Percentiles rank a stretch among this genome's conserved stretches.
Evolutionary conservation across 768 basidiomycete genomes (phyloP).

Genomic region (Artomyces pyxidatus): DNA sequence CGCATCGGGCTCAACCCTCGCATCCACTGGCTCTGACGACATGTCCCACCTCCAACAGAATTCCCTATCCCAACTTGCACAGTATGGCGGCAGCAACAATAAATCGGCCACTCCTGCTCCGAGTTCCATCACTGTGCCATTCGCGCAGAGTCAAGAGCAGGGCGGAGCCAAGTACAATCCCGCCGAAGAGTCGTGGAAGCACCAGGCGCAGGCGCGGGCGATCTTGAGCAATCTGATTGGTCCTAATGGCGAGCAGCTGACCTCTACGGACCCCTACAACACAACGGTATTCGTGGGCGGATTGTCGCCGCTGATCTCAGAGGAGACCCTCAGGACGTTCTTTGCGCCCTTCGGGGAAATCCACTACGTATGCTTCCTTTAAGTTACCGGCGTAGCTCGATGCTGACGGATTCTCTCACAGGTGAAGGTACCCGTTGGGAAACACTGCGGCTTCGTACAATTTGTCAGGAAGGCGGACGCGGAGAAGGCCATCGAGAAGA

Average conservation of each 20-base stretch:
- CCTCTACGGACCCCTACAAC: slow-evolving; percentile 90
- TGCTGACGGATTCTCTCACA: slow-evolving; percentile 28
- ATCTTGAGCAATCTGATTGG: slow-evolving; percentile 80
- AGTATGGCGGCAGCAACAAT: slow-evolving; percentile 9
- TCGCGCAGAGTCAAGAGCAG: slow-evolving; percentile 36
- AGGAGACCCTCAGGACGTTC: slow-evolving; percentile 86
- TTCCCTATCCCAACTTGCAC: slow-evolving; percentile 39
- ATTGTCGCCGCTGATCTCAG: slow-evolving; percentile 77
- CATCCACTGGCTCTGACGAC: slow-evolving; percentile 45
- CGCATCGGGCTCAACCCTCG: slow-evolving; percentile 41
- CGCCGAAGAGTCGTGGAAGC: slow-evolving; percentile 76
- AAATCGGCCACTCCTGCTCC: slow-evolving; percentile 7
- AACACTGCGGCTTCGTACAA: slow-evolving; percentile 94
- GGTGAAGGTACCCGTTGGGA: slow-evolving; percentile 96
- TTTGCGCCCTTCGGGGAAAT: slow-evolving; percentile 92
- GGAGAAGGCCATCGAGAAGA: slow-evolving; percentile 87
- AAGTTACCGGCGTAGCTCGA: slow-evolving; percentile 3
- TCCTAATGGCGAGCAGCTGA: slow-evolving; percentile 79
- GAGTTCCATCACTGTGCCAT: slow-evolving; percentile 31
- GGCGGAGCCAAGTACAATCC: slow-evolving; percentile 43
- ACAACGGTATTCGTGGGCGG: slow-evolving; percentile 95
- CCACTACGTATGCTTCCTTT: slow-evolving; percentile 59
- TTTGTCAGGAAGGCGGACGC: slow-evolving; percentile 90
- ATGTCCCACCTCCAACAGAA: slow-evolving; percentile 39
- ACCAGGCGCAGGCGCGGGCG: slow-evolving; percentile 75